A percentile compares a stretch with the other conserved stretches of the same genome.
phyloP scores from a whole-genome alignment of 257 asterid genomes.

The Solanum rostratum region DNA sequence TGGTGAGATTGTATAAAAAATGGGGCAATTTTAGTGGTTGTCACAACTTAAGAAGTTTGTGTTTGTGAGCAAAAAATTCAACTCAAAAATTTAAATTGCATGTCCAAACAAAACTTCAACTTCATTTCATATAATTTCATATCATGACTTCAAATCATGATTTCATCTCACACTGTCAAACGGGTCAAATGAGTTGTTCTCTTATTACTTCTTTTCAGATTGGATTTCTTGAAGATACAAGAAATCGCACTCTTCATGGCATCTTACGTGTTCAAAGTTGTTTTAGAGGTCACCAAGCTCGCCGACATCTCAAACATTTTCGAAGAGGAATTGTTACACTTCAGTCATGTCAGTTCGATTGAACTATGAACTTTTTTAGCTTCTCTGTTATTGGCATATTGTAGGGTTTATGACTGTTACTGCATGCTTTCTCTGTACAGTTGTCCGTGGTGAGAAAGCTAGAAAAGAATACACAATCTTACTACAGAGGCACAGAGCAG shows the following conservation, averaged over 20 bases:
- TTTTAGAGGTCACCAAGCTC: constrained; percentile 96
- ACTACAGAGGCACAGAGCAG: constrained; percentile 63
- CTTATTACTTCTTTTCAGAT: constrained; percentile 31
- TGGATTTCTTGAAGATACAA: constrained; percentile 94
- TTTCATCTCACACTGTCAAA: too few relatives aligned
- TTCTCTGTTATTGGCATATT: not conserved
- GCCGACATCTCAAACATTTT: constrained; percentile 41
- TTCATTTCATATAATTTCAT: too few relatives aligned
- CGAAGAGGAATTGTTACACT: constrained; percentile 55
- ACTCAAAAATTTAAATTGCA: too few relatives aligned
- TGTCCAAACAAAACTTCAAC: too few relatives aligned
- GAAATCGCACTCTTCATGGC: constrained; percentile 89
- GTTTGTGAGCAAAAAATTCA: too few relatives aligned
- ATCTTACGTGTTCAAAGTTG: constrained; percentile 92
- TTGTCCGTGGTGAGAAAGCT: constrained; percentile 71
- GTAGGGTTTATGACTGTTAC: not conserved
- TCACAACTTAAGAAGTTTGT: too few relatives aligned
- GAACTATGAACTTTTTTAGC: not conserved
- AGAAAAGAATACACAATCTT: constrained; percentile 58
- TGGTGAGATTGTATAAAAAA: too few relatives aligned
- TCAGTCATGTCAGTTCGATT: constrained; percentile 56
- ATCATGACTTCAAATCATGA: too few relatives aligned
- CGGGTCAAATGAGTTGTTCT: not conserved
- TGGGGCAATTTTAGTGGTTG: too few relatives aligned
- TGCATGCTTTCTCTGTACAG: constrained; percentile 32